Evolutionary conservation across 345 rosid species (phyloP), one percentile per base, ranked within the genome.

Genomic region (Boechera divaricarpa): DNA sequence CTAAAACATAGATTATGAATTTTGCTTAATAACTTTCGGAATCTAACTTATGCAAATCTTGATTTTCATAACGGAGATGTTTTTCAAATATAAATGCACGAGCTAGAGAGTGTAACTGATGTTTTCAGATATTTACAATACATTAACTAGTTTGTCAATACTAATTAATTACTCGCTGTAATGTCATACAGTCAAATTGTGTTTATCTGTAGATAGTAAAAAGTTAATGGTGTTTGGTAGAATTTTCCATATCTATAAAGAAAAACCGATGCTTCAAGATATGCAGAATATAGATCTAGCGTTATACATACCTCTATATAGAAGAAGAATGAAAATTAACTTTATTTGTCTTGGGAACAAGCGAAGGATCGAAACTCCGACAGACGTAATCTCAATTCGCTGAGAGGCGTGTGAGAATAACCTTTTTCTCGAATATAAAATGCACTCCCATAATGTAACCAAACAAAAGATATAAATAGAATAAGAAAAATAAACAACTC

Each of bases 321-420:
- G 45, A 65, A 59, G 51, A 67, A 38, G 52, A 75, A 72, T 45
- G 73, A 72, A 78, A 70, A 41, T 1, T 5, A 72, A 67, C 73
- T 72, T 72, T 72, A 78, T 66, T 4, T 51, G 69, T 51, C 29
- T 66, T 59, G 81, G 77, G 68, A 78, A 72, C 56, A 49, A 78
- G 77, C 77, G 57, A 72, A 65, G 29, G 62, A 78, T 72, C 68
- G 70, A 47, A 48, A 45, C 42, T 64, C 60, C 80, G 76, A 77
- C 72, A 70, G 5, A 47, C 16, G 67, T 59, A 64, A 77, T 63
- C 71, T 77, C 52, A 45, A 6, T 55, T 18, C 10, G 65, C 28
- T 55, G 35, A 77, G 76, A 70, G 72, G 76, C 76, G 81, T 71
- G 72, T 70, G 66, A 66, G 77, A 49, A 36, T 58, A 39, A 32